Base-by-base conservation (phyloP, 768 basidiomycete species). In the Ramaria rubella region DNA sequence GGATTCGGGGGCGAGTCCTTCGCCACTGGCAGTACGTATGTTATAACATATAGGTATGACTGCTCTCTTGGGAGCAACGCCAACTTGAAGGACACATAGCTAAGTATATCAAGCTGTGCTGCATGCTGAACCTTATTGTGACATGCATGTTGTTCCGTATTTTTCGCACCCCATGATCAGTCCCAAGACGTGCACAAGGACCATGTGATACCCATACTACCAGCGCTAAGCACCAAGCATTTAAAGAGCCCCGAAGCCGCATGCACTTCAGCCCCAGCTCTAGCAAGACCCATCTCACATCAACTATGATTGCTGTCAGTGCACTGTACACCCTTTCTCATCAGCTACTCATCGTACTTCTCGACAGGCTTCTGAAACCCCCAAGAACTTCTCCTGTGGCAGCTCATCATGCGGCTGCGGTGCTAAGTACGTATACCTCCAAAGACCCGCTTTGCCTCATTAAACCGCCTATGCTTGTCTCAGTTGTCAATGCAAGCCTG, bases 401-500 rank as follows among this genome's bases (percentile, higher is more conserved):
- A 71, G 63, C 62, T 60, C 52, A 62, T 60, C 60, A 51, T 84
- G 82, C 76, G 73, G 58, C 65, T 83, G 83, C 67, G 81, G 82
- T 59, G 71, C 65, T 14, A 68, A 48, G 82, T 81, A 58, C 57
- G 70, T 65, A 33, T 1, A 19, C 30, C 14, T 19, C 57, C 12
- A 38, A 44, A 12, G 11, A 23, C 21, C 4, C 36, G 27, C 3
- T 15, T 31, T 36, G 34, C 34, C 33, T 29, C 48, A 34, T 45
- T 23, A 54, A n/a, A 45, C 27, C 31, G 5, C 23, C 36, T 38
- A 19, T 19, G 5, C 23, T 43, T 38, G n/a, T 19, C 40, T 12
- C 45, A 85, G 83, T 59, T 86, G 83, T 74, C 57, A 59, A 26
- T 85, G 84, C 78, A 77, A 79, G 70, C 65, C 80, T 50, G 79